Percentiles rank a stretch among this genome's conserved stretches.
These are phyloP conservation scores for Heritiera fomes DNA, from an alignment of 345 rosid genomes.

Conservation along the genomic window DNA sequence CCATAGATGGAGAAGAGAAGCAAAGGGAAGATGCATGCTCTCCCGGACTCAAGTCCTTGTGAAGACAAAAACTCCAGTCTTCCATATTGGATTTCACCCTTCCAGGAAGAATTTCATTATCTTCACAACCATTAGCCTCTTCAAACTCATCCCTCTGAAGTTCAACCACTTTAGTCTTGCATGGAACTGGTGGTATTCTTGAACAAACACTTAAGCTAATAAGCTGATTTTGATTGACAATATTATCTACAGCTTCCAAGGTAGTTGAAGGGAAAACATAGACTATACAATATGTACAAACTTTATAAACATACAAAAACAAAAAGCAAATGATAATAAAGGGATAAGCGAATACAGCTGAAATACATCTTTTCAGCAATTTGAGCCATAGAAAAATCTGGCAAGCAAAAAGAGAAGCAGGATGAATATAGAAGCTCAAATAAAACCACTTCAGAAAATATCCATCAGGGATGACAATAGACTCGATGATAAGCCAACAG, in stretches of 20 bases:
- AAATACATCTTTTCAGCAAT: slow-evolving; percentile 33
- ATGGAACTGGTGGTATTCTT: slow-evolving; percentile 22
- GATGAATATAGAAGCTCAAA: slow-evolving; percentile 69
- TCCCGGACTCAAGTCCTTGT: not conserved
- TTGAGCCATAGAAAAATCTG: slow-evolving; percentile 56
- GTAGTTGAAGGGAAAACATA: slow-evolving; percentile 26
- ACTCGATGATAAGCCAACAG: slow-evolving; percentile 64
- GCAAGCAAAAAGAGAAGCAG: slow-evolving; percentile 48
- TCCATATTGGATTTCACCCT: not conserved
- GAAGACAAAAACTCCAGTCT: not conserved
- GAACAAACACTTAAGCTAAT: slow-evolving; percentile 27
- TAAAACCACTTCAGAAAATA: slow-evolving; percentile 48
- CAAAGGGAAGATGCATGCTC: not conserved
- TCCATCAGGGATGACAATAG: slow-evolving; percentile 54
- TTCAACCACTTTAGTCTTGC: slow-evolving; percentile 24
- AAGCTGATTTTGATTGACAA: slow-evolving; percentile 19
- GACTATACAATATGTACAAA: slow-evolving; percentile 27
- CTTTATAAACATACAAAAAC: slow-evolving; percentile 19
- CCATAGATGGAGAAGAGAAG: not conserved
- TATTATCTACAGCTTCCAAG: slow-evolving; percentile 1
- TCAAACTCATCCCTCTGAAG: not conserved
- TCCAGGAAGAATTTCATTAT: not conserved
- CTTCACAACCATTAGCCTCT: not conserved
- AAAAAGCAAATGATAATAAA: slow-evolving; percentile 25
- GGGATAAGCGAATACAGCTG: slow-evolving; percentile 13